phyloP scores from a whole-genome alignment of 2,329 filamentous ascomycete genomes.

The Echinosphaeria canescens region DNA sequence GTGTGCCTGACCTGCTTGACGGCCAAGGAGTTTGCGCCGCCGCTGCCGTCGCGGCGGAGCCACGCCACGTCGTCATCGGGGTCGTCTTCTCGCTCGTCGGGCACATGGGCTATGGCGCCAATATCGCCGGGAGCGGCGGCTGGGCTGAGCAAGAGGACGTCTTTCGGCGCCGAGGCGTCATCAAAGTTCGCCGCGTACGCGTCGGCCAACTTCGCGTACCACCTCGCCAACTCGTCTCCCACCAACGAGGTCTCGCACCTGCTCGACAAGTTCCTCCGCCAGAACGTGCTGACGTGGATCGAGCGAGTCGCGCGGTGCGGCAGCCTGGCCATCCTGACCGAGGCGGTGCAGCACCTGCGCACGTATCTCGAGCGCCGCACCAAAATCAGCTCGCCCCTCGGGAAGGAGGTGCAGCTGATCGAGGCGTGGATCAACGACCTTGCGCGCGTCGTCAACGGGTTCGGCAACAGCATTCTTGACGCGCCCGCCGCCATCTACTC shows the following conservation, averaged over 20 bases:
- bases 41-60: constrained; percentile 6
- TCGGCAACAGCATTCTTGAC: constrained; percentile 2
- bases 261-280: constrained; percentile 10
- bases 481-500: constrained; percentile 4
- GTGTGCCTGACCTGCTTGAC: constrained; percentile 13
- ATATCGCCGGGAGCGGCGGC: too few relatives aligned
- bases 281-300: constrained; percentile 15
- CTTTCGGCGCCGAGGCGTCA: too few relatives aligned
- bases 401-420: background rate
- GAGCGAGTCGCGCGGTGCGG: constrained; percentile 8
- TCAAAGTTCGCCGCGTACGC: too few relatives aligned
- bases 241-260: too few relatives aligned
- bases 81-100: too few relatives aligned
- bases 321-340: constrained; percentile 2
- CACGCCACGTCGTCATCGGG: constrained; percentile 6
- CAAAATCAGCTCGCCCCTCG: too few relatives aligned
- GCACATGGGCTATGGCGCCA: too few relatives aligned
- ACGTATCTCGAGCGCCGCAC: constrained; percentile 2
- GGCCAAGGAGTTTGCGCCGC: constrained; percentile 12
- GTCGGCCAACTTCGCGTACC: constrained; percentile 11
- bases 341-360: constrained; percentile 3
- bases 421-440: constrained; percentile 1
- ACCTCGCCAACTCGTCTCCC: too few relatives aligned
- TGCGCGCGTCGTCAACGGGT: constrained; percentile 1
- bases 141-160: too few relatives aligned